Evolutionary conservation across 495 filamentous ascomycete genomes (phyloP), one percentile per base, ranked within the genome.

Genomic region (Penicillium verhagenii): DNA sequence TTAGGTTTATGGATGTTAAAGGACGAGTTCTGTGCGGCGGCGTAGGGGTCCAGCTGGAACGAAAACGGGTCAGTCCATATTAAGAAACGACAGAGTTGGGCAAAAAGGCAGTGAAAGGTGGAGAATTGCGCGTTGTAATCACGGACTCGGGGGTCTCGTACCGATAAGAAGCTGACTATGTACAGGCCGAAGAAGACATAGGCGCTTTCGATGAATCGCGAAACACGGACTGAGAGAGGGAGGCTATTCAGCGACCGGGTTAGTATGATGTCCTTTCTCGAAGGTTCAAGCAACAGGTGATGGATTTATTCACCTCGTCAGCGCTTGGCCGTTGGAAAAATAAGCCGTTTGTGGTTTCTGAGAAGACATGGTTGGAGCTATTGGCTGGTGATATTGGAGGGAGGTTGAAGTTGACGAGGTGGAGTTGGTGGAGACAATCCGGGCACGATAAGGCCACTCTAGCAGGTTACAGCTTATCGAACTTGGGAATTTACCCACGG

Each of bases 11-110:
- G 48, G 38, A 83, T 69, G 57, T 89, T 90, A 69, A 87, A 91
- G 18, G 71, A 61, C 2, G 85, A 88, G 23, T 72, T 74, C 64
- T 86, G 79, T 0, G 85, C 87, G 9, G 86, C 75, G 50, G 72
- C 72, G 70, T 88, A 87, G 1, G 85, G 77, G 56, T 90, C 86
- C 43, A 89, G 70, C 83, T 87, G 14, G 33, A 35, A 60, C 4
- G 19, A 49, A 39, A 9, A 25, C n/a, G n/a, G 26, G 39, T 25
- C 33, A 37, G 66, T 68, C 59, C 70, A 58, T 47, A 46, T 24
- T 25, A 39, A 33, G 53, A 8, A 47, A 11, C 31, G 20, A 20
- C 33, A 39, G 20, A 45, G 44, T 24, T 8, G 19, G 28, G n/a
- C 38, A 21, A 50, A 16, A n/a, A 25, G 10, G n/a, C 4, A 45